Base-by-base conservation (phyloP, 345 rosid species). In the Erysimum cheiranthoides region DNA sequence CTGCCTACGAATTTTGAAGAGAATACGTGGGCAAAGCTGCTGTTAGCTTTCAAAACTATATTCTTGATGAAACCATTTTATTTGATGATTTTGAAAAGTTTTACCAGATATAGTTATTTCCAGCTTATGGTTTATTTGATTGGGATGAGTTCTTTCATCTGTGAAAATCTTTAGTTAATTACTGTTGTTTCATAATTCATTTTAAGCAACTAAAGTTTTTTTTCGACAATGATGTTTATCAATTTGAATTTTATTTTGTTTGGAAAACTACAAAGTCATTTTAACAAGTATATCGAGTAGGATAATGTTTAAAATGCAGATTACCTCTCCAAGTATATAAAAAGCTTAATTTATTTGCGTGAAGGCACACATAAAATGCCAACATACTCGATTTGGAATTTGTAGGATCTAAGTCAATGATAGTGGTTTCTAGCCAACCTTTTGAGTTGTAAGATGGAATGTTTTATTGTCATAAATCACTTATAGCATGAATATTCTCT, bases 1-100 rank as follows among this genome's bases (percentile, higher is more conserved):
- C 25, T 21, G 25, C 25, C 25, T 21, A 21, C 25, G 25, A 21
- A 21, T 21, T 21, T 21, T 21, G 25, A 21, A 21, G 25, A 21
- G 84, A 82, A 82, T 52, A 90, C 91, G n/a, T 93, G 96, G 98
- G 86, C 84, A 76, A 89, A 82, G 79, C 82, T 93, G 68, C 88
- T 89, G 74, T 84, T 89, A 75, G 93, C 94, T 53, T 89, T 93
- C 61, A 84, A 81, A 78, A 94, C 96, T 61, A 90, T 90, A 86
- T 87, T 93, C 80, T 73, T 90, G 73, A 90, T 86, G 81, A 90
- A 83, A 82, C 90, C 86, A 12, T 73, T 74, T 68, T 86, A 14
- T 88, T 88, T 54, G 93, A 88, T 54, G 93, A 88, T 73, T 72
- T 87, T 67, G 98, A 93, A 81, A 80, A 82, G 72, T 88, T 90